These are phyloP conservation scores for Collariella sp. DNA, from an alignment of 495 filamentous ascomycete genomes.

Conservation along the genomic window DNA sequence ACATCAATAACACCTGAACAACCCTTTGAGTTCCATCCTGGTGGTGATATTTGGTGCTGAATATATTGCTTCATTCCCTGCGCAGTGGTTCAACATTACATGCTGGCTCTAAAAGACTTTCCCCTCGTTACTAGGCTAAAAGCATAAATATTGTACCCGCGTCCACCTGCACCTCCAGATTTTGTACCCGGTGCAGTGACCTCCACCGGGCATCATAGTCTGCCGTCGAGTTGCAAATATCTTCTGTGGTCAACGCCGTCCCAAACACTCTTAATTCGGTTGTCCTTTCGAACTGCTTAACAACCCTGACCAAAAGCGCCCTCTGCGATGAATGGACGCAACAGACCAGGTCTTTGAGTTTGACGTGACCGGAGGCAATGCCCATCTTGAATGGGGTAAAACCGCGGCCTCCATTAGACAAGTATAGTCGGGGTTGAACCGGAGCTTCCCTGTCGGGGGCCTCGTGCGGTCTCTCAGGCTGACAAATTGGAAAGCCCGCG, in stretches of 20 bases:
- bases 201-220: background rate
- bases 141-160: background rate
- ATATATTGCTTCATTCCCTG: too few relatives aligned
- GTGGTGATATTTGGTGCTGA: too few relatives aligned
- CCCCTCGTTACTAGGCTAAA: too few relatives aligned
- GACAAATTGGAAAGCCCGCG: background rate
- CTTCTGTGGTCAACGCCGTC: background rate
- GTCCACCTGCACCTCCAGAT: background rate
- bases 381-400: background rate
- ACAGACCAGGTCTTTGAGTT: background rate
- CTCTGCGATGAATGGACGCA: background rate
- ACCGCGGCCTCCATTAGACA: background rate
- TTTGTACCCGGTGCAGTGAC: background rate
- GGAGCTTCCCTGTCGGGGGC: background rate
- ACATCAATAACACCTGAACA: too few relatives aligned
- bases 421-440: background rate
- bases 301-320: background rate
- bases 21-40: too few relatives aligned
- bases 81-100: too few relatives aligned
- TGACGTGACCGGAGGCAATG: background rate
- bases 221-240: background rate
- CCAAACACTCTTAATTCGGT: background rate
- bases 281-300: background rate
- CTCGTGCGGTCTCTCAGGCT: background rate
- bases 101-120: too few relatives aligned